phyloP scores from a whole-genome alignment of 257 asterid species.

The Euphrasia confusa region DNA sequence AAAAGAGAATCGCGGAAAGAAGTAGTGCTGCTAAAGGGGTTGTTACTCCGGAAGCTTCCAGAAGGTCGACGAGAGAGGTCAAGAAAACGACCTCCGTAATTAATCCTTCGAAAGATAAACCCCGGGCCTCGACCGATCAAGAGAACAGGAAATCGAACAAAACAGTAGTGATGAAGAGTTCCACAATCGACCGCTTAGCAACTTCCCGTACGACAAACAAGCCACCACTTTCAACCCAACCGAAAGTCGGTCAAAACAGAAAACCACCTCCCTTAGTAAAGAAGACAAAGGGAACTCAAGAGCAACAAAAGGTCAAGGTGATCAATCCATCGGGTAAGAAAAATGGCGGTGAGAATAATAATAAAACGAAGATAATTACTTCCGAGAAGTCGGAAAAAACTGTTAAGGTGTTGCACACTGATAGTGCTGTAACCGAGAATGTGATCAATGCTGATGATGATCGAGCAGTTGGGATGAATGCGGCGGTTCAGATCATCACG shows the following conservation, averaged over 20 bases:
- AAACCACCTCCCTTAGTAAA: constrained; percentile 33
- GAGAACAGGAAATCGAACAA: constrained; percentile 37
- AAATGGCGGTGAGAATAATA: constrained; percentile 16
- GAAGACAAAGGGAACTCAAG: constrained; percentile 30
- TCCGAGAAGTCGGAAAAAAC: constrained; percentile 22
- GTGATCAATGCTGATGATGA: constrained; percentile 6
- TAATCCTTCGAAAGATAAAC: constrained; percentile 28
- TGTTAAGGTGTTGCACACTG: constrained; percentile 35
- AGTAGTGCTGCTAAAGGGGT: constrained; percentile 42
- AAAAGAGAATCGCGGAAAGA: constrained; percentile 80
- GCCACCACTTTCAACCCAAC: constrained; percentile 28
- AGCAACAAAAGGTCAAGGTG: constrained; percentile 23
- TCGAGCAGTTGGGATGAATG: constrained; percentile 13
- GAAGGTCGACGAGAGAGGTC: constrained; percentile 33
- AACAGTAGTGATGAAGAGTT: constrained; percentile 43
- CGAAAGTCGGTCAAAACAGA: constrained; percentile 34
- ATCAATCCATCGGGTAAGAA: constrained; percentile 30
- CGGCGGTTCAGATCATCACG: constrained; percentile 20
- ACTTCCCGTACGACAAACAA: constrained; percentile 47
- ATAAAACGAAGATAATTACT: constrained; percentile 24
- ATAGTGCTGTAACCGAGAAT: neutral
- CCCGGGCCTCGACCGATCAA: constrained; percentile 24
- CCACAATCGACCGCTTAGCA: constrained; percentile 66
- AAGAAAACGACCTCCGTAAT: constrained; percentile 26
- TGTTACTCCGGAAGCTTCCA: constrained; percentile 27